Evolutionary conservation across 208 protist genomes (phyloP), one percentile per base, ranked within the genome.

Genomic region (Lotmaria passim): DNA sequence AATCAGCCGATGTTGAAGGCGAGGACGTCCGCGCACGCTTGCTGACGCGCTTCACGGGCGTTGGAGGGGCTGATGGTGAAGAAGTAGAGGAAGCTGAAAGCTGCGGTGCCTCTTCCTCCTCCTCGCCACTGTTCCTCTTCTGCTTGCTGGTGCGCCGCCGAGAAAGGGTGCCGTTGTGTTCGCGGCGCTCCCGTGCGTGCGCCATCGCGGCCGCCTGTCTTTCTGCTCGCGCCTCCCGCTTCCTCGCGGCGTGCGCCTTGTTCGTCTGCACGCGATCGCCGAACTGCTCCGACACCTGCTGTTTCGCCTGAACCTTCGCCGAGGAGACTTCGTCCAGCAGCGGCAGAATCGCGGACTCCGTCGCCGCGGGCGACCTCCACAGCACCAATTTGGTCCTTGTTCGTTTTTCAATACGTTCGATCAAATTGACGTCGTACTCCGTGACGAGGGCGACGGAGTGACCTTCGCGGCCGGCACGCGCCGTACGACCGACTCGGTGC

Each of bases 401-500:
- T 50, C 79, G 75, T 30, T 75, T 73, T 67, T 95, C 90, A 50
- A 93, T 83, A 8, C 83, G 83, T 39, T 85, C 80, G 47, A 95
- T 77, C 0, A 95, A 70, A 24, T 73, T 61, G n/a, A 95, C 82
- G 43, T 95, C 90, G 61, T 92, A 82, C 76, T 95, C 85, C 0
- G 90, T 92, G 43, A 95, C 82, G 50, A 95, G 71, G 12, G 87
- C 85, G 10, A 95, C 85, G 4, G 82, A 89, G 10, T 82, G 55
- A 24, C 90, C 90, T 26, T 76, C 79, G 24, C 83, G 75, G 17
- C 90, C 90, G 0, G 90, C 98, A 55, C 98, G 87, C 15, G 98
- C 98, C 21, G 98, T 99, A 61, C 98, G 83, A 21, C 98, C 98
- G 2, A 99, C 98, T 31, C 98, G 87, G 69, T 99, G 98, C 24